Evolutionary conservation across 1,139 yeast genomes (phyloP).

Genomic region (Suhomyces kunorum): DNA sequence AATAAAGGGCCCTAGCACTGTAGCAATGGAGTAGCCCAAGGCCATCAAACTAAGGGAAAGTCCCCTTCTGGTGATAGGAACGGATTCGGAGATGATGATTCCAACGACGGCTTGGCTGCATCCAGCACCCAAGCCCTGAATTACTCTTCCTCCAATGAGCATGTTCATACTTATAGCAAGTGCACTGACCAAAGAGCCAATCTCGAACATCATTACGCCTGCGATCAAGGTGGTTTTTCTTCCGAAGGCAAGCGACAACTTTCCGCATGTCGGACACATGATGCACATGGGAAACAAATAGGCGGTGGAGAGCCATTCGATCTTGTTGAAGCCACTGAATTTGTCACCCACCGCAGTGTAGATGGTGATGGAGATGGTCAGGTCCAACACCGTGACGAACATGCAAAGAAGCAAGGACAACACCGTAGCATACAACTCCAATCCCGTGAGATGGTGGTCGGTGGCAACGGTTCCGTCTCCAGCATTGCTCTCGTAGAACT

Average conservation of each 20-base stretch:
- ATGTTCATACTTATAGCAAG: constrained; percentile 23
- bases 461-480: constrained; percentile 25
- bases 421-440: constrained; percentile 17
- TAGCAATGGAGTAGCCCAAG: constrained; percentile 23
- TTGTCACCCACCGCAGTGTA: constrained; percentile 22
- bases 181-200: constrained; percentile 24
- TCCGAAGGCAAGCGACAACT: constrained; percentile 25
- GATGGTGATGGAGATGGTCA: constrained; percentile 26
- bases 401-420: constrained; percentile 20
- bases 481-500: constrained; percentile 24
- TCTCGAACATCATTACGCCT: constrained; percentile 23
- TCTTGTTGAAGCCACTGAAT: constrained; percentile 21
- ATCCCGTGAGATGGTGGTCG: constrained; percentile 23
- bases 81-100: constrained; percentile 24
- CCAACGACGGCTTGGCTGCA: constrained; percentile 22
- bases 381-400: constrained; percentile 27
- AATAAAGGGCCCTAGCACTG: constrained; percentile 27
- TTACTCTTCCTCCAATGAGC: constrained; percentile 27
- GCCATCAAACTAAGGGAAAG: constrained; percentile 23
- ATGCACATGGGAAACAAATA: constrained; percentile 26
- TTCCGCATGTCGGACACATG: constrained; percentile 25
- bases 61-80: constrained; percentile 23
- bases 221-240: constrained; percentile 21
- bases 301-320: constrained; percentile 27
- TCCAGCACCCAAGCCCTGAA: constrained; percentile 28